phyloP scores from a whole-genome alignment of 805 yeast species.

The Saturnispora besseyi region DNA sequence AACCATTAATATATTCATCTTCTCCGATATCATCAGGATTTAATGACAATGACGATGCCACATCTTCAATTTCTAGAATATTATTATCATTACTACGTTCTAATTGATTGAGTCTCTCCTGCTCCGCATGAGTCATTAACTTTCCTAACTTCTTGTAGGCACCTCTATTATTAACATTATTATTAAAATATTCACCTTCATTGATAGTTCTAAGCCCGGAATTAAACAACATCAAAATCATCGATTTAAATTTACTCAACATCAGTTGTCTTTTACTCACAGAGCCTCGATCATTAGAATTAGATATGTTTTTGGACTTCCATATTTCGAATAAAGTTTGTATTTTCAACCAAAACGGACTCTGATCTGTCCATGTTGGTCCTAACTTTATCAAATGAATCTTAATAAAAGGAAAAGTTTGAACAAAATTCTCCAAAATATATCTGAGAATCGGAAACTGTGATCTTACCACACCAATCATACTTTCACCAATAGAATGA shows the following conservation, averaged over 20 bases:
- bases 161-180: conserved; percentile 28
- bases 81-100: not conserved
- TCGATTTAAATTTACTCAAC: conserved; percentile 49
- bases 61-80: conserved; percentile 16
- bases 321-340: conserved; percentile 79
- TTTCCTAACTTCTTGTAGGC: conserved; percentile 33
- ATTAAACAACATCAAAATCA: conserved; percentile 61
- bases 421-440: conserved; percentile 53
- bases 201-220: conserved; percentile 59
- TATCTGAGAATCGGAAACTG: conserved; percentile 62
- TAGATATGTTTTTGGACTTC: conserved; percentile 60
- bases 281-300: conserved; percentile 67
- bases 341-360: conserved; percentile 67
- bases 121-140: conserved; percentile 14
- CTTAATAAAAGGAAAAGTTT: conserved; percentile 69
- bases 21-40: conserved; percentile 29
- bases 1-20: conserved; percentile 42
- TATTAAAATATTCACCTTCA: conserved; percentile 42
- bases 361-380: conserved; percentile 10
- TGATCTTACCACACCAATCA: conserved; percentile 20
- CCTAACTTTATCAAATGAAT: conserved; percentile 30
- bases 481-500: conserved; percentile 13
- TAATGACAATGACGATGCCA: conserved; percentile 20
- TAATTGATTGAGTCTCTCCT: conserved; percentile 3
- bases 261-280: conserved; percentile 61